Evolutionary conservation across 805 yeast species (phyloP).

Genomic region (Lachancea sp.): DNA sequence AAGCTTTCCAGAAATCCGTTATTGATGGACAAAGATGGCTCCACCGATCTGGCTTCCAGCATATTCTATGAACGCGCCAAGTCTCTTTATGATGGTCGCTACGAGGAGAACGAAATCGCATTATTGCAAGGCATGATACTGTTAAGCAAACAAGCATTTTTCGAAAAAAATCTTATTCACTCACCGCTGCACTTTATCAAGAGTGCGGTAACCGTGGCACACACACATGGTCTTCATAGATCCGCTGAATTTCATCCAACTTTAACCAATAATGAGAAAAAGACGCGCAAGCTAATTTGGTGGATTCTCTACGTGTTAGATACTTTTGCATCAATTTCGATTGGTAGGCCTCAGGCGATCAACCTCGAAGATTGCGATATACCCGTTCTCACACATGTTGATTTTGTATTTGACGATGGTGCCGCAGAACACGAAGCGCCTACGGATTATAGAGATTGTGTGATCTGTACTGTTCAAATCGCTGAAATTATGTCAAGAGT

Average conservation of each 20-base stretch:
- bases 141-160: constrained; percentile 7
- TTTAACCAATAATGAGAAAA: constrained; percentile 7
- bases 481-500: constrained; percentile 9
- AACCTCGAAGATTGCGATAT: constrained; percentile 10
- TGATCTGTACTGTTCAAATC: constrained; percentile 8
- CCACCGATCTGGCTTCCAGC: constrained; percentile 7
- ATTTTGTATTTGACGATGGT: constrained; percentile 6
- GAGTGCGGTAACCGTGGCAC: constrained; percentile 6
- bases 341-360: constrained; percentile 9
- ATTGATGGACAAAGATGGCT: constrained; percentile 4
- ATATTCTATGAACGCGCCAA: constrained; percentile 10
- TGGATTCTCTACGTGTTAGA: constrained; percentile 8
- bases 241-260: constrained; percentile 8
- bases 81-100: constrained; percentile 8
- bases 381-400: constrained; percentile 8
- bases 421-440: constrained; percentile 4
- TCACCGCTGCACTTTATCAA: constrained; percentile 9
- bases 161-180: constrained; percentile 8
- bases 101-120: constrained; percentile 8
- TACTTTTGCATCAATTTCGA: constrained; percentile 7
- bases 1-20: constrained; percentile 7
- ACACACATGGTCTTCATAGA: constrained; percentile 8
- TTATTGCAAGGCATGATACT: constrained; percentile 8
- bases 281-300: constrained; percentile 8
- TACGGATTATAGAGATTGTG: constrained; percentile 6